A percentile compares a stretch with the other conserved stretches of the same genome.
Evolutionary conservation across 208 protist species (phyloP).

Genomic region (Wallacemonas sp.): DNA sequence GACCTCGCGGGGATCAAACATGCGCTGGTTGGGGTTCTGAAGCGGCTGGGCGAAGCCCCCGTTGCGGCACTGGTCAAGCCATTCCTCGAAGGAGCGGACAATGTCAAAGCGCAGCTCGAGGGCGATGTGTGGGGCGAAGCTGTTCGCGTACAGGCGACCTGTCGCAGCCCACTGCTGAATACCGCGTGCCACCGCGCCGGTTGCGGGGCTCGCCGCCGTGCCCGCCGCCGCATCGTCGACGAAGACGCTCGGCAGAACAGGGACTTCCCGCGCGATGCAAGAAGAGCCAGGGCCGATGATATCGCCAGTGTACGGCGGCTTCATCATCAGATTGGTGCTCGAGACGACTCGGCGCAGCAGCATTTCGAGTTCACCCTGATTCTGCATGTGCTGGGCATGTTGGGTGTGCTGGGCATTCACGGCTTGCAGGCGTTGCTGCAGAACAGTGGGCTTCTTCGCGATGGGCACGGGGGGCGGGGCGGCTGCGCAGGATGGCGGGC

Average conservation of each 20-base stretch:
- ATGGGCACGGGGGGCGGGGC: no score
- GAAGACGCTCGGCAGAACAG: constrained; percentile 69
- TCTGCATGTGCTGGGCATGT: constrained; percentile 31
- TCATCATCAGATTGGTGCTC: constrained; percentile 38
- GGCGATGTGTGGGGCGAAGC: constrained; percentile 78
- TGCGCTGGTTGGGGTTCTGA: no score
- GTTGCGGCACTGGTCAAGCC: constrained; percentile 11
- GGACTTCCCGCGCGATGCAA: constrained; percentile 51
- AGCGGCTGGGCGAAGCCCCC: neutral
- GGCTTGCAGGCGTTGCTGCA: constrained; percentile 35
- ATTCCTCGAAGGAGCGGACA: constrained; percentile 41
- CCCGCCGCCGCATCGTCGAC: constrained; percentile 9
- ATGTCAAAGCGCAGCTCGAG: constrained; percentile 74
- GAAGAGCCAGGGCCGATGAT: constrained; percentile 52
- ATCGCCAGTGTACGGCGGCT: constrained; percentile 43
- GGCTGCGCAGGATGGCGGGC: no score
- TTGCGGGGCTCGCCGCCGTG: neutral
- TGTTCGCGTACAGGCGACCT: constrained; percentile 40
- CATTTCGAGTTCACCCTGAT: constrained; percentile 22
- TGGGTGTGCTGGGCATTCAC: constrained; percentile 40
- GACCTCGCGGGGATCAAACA: no score
- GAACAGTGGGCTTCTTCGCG: constrained; percentile 1
- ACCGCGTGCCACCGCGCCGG: neutral
- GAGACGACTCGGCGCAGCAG: constrained; percentile 37
- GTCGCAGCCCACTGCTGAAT: constrained; percentile 24